phyloP scores from a whole-genome alignment of 1,284 basidiomycete genomes.

The Malassezia brasiliensis region DNA sequence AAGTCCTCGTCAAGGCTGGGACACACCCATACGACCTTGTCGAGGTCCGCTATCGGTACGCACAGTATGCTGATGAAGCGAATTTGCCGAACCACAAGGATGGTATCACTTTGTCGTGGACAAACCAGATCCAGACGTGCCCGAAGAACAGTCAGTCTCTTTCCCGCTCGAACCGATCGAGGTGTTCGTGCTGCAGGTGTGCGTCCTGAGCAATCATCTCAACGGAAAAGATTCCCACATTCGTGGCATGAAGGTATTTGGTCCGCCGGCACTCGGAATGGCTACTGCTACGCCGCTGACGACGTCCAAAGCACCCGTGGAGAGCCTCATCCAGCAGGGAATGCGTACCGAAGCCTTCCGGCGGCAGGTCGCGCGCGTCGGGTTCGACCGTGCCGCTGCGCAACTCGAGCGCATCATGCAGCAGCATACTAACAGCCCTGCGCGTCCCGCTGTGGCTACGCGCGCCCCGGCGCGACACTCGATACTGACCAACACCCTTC shows the following conservation, averaged over 20 bases:
- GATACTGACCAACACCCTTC: conserved; percentile 10
- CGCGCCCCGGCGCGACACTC: conserved; percentile 5
- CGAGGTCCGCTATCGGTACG: conserved; percentile 53
- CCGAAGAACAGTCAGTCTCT: conserved; percentile 50
- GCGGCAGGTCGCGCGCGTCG: conserved; percentile 14
- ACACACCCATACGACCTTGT: conserved; percentile 85
- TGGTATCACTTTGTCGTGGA: conserved; percentile 85
- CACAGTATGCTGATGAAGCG: conserved; percentile 54
- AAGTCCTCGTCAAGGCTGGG: conserved; percentile 78
- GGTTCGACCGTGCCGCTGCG: conserved; percentile 5
- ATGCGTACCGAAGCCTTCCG: conserved; percentile 7
- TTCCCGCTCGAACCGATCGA: conserved; percentile 57
- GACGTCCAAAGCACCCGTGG: not conserved
- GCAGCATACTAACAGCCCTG: not conserved
- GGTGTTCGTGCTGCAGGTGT: conserved; percentile 79
- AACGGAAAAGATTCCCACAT: conserved; percentile 99
- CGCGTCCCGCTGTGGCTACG: not conserved
- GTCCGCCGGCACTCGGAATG: conserved; percentile 41
- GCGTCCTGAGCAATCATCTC: conserved; percentile 86
- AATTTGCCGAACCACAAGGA: conserved; percentile 79
- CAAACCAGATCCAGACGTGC: conserved; percentile 36
- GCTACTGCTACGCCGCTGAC: not conserved
- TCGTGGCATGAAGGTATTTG: conserved; percentile 73
- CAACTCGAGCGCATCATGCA: conserved; percentile 16
- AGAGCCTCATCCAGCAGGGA: conserved; percentile 13